Evolutionary conservation across 352 stramenopile genomes (phyloP).

Genomic region (Saprolegnia diclina): DNA sequence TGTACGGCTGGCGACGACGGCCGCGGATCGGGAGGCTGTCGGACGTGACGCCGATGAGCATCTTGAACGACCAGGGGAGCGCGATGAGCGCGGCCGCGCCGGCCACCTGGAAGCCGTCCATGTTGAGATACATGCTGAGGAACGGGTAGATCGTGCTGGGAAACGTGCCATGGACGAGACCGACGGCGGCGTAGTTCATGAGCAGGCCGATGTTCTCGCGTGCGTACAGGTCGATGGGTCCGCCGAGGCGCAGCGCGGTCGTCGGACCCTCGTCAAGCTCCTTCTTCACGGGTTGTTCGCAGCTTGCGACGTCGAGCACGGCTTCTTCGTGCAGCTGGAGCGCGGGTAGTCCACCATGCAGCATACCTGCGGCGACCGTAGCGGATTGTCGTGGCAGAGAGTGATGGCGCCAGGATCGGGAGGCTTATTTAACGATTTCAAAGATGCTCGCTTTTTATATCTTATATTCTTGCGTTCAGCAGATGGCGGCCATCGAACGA

Average conservation of each 20-base stretch:
- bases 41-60: slow-evolving; percentile 53
- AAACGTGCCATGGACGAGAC: slow-evolving; percentile 45
- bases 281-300: neutral
- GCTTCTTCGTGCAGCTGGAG: slow-evolving; percentile 8
- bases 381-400: neutral
- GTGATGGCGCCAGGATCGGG: no score
- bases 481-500: no score
- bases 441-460: no score
- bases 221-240: neutral
- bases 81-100: slow-evolving; percentile 40
- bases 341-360: neutral
- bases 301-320: neutral
- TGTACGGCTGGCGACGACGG: slow-evolving; percentile 47
- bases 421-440: no score
- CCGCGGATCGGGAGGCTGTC: slow-evolving; percentile 54
- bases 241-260: slow-evolving; percentile 8
- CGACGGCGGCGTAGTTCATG: slow-evolving; percentile 48
- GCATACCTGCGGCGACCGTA: neutral
- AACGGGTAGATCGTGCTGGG: slow-evolving; percentile 52
- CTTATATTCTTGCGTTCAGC: no score
- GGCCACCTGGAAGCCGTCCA: slow-evolving; percentile 39
- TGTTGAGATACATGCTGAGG: slow-evolving; percentile 54
- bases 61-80: slow-evolving; percentile 58
- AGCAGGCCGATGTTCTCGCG: slow-evolving; percentile 41
- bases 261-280: neutral